Evolutionary conservation across 257 asterid genomes (phyloP).

Genomic region (Solanum rostratum): DNA sequence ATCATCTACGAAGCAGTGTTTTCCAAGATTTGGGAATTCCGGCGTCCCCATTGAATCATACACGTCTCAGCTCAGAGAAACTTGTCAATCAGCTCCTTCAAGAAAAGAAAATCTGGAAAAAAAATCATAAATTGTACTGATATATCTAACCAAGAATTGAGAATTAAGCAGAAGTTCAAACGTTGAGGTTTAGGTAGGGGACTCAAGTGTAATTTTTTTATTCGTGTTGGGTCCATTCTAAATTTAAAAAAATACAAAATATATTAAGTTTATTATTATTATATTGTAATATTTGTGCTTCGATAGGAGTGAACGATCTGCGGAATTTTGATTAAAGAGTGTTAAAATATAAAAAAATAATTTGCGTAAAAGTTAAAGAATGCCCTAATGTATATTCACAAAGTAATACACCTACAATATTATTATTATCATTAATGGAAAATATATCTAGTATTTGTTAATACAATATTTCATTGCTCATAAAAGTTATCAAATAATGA

Average conservation of each 20-base stretch:
- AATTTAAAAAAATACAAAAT: neutral
- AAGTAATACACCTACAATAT: neutral
- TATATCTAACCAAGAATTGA: neutral
- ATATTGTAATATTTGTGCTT: neutral
- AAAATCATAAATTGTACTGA: neutral
- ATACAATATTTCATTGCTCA: neutral
- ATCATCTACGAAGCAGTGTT: conserved; percentile 73
- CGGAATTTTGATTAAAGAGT: too few species aligned
- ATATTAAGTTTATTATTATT: neutral
- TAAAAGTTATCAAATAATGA: neutral
- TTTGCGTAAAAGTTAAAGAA: too few species aligned
- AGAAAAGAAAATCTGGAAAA: neutral
- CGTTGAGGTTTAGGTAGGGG: neutral
- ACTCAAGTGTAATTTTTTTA: neutral
- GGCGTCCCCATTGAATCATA: conserved; percentile 93
- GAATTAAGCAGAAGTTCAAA: neutral
- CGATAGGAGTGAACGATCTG: neutral
- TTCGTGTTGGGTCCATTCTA: neutral
- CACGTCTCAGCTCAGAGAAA: too few species aligned
- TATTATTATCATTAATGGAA: neutral
- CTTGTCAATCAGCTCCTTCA: neutral
- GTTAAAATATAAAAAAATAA: too few species aligned
- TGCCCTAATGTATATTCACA: neutral
- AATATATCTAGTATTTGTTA: neutral
- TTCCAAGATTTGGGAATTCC: conserved; percentile 75